Evolutionary conservation across 1,284 basidiomycete species (phyloP).

Genomic region (Taiwanofungus camphoratus): DNA sequence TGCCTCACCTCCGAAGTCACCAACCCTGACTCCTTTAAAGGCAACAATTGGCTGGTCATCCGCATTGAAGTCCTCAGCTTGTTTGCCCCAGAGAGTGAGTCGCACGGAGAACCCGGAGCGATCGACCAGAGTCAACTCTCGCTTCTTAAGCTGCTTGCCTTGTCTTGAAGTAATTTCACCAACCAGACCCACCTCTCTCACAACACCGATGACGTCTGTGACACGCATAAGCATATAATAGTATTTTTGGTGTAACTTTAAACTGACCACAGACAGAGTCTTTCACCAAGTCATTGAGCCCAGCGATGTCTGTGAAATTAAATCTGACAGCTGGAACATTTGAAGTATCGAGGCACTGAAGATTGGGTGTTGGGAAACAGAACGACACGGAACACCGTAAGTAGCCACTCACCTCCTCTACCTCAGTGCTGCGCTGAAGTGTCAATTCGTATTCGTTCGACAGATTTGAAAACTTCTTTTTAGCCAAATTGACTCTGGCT

Average conservation of each 20-base stretch:
- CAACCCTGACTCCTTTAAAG: slow-evolving; percentile 93
- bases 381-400: not conserved
- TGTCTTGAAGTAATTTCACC: slow-evolving; percentile 71
- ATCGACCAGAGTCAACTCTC: slow-evolving; percentile 88
- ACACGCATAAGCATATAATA: slow-evolving; percentile 12
- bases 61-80: slow-evolving; percentile 76
- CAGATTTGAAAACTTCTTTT: slow-evolving; percentile 94
- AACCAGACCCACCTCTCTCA: slow-evolving; percentile 74
- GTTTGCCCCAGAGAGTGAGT: slow-evolving; percentile 94
- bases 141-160: slow-evolving; percentile 77
- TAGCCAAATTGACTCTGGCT: slow-evolving; percentile 90
- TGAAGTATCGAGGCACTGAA: slow-evolving; percentile 72
- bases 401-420: slow-evolving; percentile 59
- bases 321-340: slow-evolving; percentile 81
- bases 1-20: slow-evolving; percentile 81
- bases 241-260: slow-evolving; percentile 33
- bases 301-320: slow-evolving; percentile 69
- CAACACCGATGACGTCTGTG: slow-evolving; percentile 80
- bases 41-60: slow-evolving; percentile 73
- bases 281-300: slow-evolving; percentile 63
- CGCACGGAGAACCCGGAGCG: slow-evolving; percentile 76
- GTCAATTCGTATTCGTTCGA: slow-evolving; percentile 93
- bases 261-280: slow-evolving; percentile 73
- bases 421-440: slow-evolving; percentile 80
- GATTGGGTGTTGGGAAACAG: slow-evolving; percentile 9